A percentile compares a stretch with the other conserved stretches of the same genome.
Evolutionary conservation across 768 basidiomycete species (phyloP).

Genomic region (Tulasnella sp.): DNA sequence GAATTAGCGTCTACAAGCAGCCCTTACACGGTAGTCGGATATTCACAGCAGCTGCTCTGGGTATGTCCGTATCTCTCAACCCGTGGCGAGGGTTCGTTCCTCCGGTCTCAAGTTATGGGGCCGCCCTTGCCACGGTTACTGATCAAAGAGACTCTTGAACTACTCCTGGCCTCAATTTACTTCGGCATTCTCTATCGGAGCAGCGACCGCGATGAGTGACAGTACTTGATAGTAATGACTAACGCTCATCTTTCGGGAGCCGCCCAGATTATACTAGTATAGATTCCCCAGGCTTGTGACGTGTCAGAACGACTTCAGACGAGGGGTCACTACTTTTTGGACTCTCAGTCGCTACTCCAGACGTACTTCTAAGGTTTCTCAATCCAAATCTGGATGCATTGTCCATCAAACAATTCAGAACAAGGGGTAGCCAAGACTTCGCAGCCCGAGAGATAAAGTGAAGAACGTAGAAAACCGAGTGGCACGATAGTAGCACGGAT

Average conservation of each 20-base stretch:
- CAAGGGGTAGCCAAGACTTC: neutral
- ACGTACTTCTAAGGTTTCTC: constrained; percentile 3
- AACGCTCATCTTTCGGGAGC: constrained; percentile 47
- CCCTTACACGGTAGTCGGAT: too few relatives aligned
- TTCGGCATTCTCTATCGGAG: constrained; percentile 28
- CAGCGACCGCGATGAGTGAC: constrained; percentile 39
- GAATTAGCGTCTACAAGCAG: too few relatives aligned
- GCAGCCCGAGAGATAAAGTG: neutral
- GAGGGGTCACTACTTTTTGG: neutral
- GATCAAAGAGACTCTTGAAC: too few relatives aligned
- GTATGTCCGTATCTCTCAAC: too few relatives aligned
- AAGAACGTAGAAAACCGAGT: neutral
- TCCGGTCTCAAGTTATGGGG: too few relatives aligned
- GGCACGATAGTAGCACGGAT: neutral
- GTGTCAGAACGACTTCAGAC: constrained; percentile 48
- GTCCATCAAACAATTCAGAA: neutral
- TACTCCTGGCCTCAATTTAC: too few relatives aligned
- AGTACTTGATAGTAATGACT: constrained; percentile 63
- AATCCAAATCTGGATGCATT: constrained; percentile 1
- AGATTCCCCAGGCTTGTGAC: constrained; percentile 85
- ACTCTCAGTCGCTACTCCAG: neutral
- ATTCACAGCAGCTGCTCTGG: too few relatives aligned
- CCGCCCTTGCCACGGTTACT: too few relatives aligned
- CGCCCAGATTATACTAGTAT: constrained; percentile 71
- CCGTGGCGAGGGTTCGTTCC: too few relatives aligned